These are phyloP conservation scores for Lunularia cruciata DNA, from an alignment of 225 moss, liverwort and hornwort genomes.

Conservation along the genomic window DNA sequence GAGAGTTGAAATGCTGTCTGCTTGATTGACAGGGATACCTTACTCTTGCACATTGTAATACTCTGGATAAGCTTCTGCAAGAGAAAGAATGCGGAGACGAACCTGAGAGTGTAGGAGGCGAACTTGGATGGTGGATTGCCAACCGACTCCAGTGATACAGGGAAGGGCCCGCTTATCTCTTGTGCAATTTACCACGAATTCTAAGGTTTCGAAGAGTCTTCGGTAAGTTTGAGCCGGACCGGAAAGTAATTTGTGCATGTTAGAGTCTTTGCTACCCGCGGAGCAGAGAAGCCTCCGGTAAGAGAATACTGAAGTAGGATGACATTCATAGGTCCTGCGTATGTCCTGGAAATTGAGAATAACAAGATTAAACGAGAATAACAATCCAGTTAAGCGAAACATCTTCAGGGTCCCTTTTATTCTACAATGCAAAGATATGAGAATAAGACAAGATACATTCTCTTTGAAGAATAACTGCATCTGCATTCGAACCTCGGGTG, in stretches of 20 bases:
- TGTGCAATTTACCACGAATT: slow-evolving; percentile 21
- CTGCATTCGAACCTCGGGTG: too few relatives aligned
- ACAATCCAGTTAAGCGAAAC: too few relatives aligned
- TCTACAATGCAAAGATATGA: too few relatives aligned
- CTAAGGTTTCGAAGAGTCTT: slow-evolving; percentile 14
- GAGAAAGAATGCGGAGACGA: slow-evolving; percentile 9
- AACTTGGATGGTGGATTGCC: slow-evolving; percentile 14
- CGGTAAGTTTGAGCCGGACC: neutral
- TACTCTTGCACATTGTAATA: slow-evolving; percentile 5
- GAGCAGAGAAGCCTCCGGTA: slow-evolving; percentile 17
- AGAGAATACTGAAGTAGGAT: slow-evolving; percentile 24
- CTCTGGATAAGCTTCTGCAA: neutral
- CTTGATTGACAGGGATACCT: slow-evolving; percentile 23
- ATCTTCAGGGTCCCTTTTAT: too few relatives aligned
- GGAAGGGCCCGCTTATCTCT: neutral
- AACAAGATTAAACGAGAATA: neutral
- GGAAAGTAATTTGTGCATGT: slow-evolving; percentile 4
- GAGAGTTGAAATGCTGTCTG: slow-evolving; percentile 10
- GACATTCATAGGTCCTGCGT: neutral
- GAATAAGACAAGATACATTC: too few relatives aligned
- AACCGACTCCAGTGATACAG: slow-evolving; percentile 6
- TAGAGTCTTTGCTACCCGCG: slow-evolving; percentile 5
- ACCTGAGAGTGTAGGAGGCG: slow-evolving; percentile 26
- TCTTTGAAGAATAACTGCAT: too few relatives aligned
- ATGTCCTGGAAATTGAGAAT: slow-evolving; percentile 8